Conservation (phyloP, 805 yeast species). For the Yamadazyma nakazawae region DNA sequence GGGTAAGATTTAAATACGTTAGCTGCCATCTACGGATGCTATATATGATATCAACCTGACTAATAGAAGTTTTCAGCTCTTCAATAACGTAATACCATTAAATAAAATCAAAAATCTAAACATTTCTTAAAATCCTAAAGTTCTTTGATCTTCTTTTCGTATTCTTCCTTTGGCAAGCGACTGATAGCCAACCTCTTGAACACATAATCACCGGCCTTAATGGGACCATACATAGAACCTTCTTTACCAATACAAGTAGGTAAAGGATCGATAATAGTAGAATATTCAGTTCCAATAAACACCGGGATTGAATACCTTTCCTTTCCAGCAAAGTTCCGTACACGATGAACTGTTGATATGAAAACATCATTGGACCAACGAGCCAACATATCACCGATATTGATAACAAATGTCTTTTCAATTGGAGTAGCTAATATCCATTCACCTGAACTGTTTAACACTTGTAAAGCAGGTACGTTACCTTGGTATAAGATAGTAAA, state of each 20-base stretch:
- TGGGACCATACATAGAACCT: constrained; percentile 12
- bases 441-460: constrained; percentile 11
- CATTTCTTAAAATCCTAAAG: background rate
- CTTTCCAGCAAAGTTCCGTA: constrained; percentile 9
- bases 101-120: background rate
- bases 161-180: constrained; percentile 10
- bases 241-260: constrained; percentile 10
- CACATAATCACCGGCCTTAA: constrained; percentile 14
- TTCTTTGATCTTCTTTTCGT: constrained; percentile 11
- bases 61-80: too few species aligned
- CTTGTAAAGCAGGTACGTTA: constrained; percentile 11
- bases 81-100: too few species aligned
- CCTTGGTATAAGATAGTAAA: constrained; percentile 14
- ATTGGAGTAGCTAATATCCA: constrained; percentile 14
- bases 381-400: constrained; percentile 15
- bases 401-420: constrained; percentile 11
- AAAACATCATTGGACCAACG: constrained; percentile 15
- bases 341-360: constrained; percentile 14
- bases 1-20: too few species aligned
- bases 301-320: constrained; percentile 14
- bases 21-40: too few species aligned
- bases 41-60: too few species aligned
- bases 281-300: constrained; percentile 13
- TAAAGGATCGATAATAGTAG: constrained; percentile 12
- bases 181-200: constrained; percentile 13